These are phyloP conservation scores for Saccharum hybrid DNA, from an alignment of 202 grass and related monocot genomes.

Conservation along the genomic window DNA sequence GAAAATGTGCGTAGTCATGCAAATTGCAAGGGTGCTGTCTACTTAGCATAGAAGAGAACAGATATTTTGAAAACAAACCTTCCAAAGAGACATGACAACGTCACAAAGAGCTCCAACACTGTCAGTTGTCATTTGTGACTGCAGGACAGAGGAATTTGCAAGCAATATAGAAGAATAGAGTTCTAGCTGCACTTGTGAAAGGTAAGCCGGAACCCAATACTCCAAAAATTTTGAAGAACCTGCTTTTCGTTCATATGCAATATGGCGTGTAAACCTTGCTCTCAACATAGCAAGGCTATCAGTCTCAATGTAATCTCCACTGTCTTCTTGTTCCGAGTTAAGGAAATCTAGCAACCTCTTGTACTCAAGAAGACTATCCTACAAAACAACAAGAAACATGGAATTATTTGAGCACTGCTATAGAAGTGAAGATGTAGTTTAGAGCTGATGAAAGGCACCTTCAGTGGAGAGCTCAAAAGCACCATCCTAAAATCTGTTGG, in stretches of 20 bases:
- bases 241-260: constrained; percentile 61
- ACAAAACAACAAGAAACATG: constrained; percentile 54
- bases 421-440: constrained; percentile 22
- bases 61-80: constrained; percentile 54
- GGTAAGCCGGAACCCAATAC: constrained; percentile 81
- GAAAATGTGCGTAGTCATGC: constrained; percentile 28
- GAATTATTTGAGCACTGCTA: constrained; percentile 30
- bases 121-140: constrained; percentile 59
- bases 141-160: constrained; percentile 60
- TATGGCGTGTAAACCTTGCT: constrained; percentile 51
- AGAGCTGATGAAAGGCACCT: constrained; percentile 54
- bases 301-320: constrained; percentile 8
- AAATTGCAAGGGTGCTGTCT: constrained; percentile 25
- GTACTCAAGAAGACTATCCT: constrained; percentile 66
- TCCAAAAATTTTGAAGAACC: constrained; percentile 63
- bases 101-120: constrained; percentile 56
- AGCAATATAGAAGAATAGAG: constrained; percentile 68
- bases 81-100: constrained; percentile 60
- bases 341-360: constrained; percentile 67
- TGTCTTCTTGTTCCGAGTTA: constrained; percentile 44
- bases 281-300: constrained; percentile 51
- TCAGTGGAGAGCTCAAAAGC: constrained; percentile 58
- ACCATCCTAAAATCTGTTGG: constrained; percentile 67
- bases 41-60: neutral
- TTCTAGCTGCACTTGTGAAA: constrained; percentile 78